Evolutionary conservation across 495 filamentous ascomycete species (phyloP), one percentile per base, ranked within the genome.

Genomic region (Talaromyces trachyspermus): DNA sequence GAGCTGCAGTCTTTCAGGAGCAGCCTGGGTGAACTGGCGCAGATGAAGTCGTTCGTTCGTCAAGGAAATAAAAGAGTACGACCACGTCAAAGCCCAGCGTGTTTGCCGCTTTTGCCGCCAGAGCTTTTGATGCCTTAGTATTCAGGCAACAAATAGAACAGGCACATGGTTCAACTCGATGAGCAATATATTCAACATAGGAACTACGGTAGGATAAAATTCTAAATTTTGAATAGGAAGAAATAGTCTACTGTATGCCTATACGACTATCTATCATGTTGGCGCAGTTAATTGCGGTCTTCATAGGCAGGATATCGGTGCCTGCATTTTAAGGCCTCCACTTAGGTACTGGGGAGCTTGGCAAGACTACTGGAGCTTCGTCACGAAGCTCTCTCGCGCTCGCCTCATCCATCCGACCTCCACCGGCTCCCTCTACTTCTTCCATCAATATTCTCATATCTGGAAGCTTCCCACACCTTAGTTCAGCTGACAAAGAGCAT

Each of bases 351-450:
- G n/a, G n/a, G n/a, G n/a, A 20, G 5, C 53, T 20, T 44, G 24
- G 55, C 51, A 53, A 70, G 66, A 65, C 65, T 60, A 54, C 64
- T 54, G 56, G 60, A 71, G 68, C 66, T 69, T 70, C 65, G 62
- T 70, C 67, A 70, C 60, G 63, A 56, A 64, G 53, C 49, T 61
- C 53, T 50, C 54, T 58, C 49, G 38, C 54, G 26, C 22, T 25
- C 49, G 27, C 45, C 30, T 45, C 43, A 49, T 42, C 30, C 45
- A 27, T 30, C 26, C 40, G 29, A 49, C 43, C 51, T 44, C 46
- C 45, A 25, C 25, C 38, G 5, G 43, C 24, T 36, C 32, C 39
- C 39, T 49, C 42, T 53, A 45, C 29, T 50, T 20, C 26, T 18
- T 40, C 5, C 19, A 39, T 40, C 46, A 19, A 25, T 12, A 1